These are phyloP conservation scores for Monoraphidium neglectum DNA, from an alignment of 139 green algal species.

Conservation along the genomic window DNA sequence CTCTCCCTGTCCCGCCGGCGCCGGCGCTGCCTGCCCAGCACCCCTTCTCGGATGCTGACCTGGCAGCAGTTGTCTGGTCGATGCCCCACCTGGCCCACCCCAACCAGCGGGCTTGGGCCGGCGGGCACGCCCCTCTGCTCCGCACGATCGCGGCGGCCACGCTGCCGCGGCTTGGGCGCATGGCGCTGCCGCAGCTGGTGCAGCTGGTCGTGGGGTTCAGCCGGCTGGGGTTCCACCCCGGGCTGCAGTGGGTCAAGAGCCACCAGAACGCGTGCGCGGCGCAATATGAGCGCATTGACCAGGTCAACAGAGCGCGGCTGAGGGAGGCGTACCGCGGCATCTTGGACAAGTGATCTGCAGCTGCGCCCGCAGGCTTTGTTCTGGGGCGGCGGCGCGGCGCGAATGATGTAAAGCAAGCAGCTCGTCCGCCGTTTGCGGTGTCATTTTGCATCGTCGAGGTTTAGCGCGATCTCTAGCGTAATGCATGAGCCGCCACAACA, in stretches of 20 bases:
- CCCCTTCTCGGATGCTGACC: not conserved
- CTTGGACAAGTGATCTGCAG: not conserved
- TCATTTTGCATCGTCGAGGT: not conserved
- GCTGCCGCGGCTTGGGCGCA: conserved; percentile 16
- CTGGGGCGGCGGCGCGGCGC: too few species aligned
- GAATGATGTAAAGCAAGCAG: too few species aligned
- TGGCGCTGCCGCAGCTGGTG: conserved; percentile 8
- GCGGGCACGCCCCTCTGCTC: not conserved
- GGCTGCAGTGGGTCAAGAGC: conserved; percentile 22
- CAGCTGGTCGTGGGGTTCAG: conserved; percentile 31
- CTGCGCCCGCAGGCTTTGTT: too few species aligned
- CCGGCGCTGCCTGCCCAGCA: not conserved
- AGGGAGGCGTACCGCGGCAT: not conserved
- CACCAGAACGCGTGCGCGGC: conserved; percentile 25
- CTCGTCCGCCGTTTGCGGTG: too few species aligned
- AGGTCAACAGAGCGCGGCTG: conserved; percentile 7
- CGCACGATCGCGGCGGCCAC: not conserved
- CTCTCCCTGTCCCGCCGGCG: not conserved
- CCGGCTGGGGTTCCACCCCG: conserved; percentile 18
- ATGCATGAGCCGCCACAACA: too few species aligned
- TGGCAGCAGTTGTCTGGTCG: conserved; percentile 19
- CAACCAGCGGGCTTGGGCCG: not conserved
- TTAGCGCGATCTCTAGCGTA: not conserved
- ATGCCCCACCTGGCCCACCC: conserved; percentile 3
- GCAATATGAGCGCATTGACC: not conserved